Conservation (phyloP, 805 yeast genomes). For the Cyberlindnera euphorbiiphila region DNA sequence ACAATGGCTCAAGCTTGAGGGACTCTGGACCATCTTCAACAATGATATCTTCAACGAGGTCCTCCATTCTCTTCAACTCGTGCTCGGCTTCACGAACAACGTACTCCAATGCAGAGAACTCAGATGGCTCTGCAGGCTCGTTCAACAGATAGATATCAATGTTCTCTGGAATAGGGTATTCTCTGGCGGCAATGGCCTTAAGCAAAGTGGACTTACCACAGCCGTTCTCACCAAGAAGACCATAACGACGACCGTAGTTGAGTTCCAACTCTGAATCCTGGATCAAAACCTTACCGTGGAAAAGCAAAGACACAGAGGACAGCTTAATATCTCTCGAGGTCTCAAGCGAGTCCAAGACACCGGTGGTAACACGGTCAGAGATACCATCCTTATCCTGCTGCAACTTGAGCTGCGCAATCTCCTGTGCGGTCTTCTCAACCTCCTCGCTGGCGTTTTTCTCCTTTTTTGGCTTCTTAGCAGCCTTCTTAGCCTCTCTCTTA, state of each 20-base stretch:
- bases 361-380: conserved; percentile 96
- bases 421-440: conserved; percentile 59
- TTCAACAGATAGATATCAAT: conserved; percentile 91
- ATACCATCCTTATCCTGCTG: conserved; percentile 93
- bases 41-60: conserved; percentile 82
- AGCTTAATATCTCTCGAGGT: conserved; percentile 94
- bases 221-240: conserved; percentile 96
- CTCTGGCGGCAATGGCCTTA: conserved; percentile 92
- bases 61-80: conserved; percentile 88
- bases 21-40: conserved; percentile 94
- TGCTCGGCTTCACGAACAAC: conserved; percentile 95
- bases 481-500: conserved; percentile 96
- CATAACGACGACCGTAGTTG: conserved; percentile 96
- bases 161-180: conserved; percentile 88
- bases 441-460: conserved; percentile 34
- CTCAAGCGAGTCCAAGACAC: conserved; percentile 83
- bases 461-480: conserved; percentile 63
- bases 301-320: conserved; percentile 83
- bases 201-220: conserved; percentile 97
- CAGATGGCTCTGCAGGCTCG: conserved; percentile 97
- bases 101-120: conserved; percentile 87
- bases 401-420: conserved; percentile 79
- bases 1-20: conserved; percentile 76
- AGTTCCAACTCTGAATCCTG: conserved; percentile 91
- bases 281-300: conserved; percentile 95